Base-by-base conservation (phyloP, 139 green algal genomes). In the Asterochloris erici region DNA sequence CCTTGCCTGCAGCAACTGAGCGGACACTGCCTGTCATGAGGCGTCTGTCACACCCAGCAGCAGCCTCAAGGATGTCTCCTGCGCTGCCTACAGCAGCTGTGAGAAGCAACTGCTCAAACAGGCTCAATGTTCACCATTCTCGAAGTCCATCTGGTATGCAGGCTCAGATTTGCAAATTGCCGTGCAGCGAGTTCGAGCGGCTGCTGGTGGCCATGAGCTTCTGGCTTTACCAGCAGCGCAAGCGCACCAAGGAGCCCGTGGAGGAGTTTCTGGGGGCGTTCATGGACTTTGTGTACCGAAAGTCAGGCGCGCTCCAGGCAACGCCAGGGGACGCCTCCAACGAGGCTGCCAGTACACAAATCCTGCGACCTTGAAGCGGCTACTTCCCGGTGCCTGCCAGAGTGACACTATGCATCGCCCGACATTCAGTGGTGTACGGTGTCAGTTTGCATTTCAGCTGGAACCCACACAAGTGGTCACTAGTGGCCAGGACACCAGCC, bases 201-300 rank as follows among this genome's bases (percentile, higher is more conserved):
- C 77, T 96, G 68, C 84, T 96, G 64, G 80, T 95, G 61, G 90
- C 86, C 66, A 90, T 93, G 13, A 87, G 90, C 12, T 79, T 85
- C 78, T 85, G 89, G 81, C 83, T 93, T 61, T 91, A 90, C 79
- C 77, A 84, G 64, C 84, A 84, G 29, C 64, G 77, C 17, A 82
- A 81, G 82, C 81, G 54, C 28, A 54, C 38, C 38, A 83, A 61
- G 12, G 88, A 91, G 21, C 83, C 83, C 4, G 90, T 93, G 75
- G 90, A 93, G 70, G 90, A 94, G 78, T 93, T 89, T 69, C 86
- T 96, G 24, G 91, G 91, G 2, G 91, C 94, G 85, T 85, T 88
- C 74, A 84, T 96, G 84, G 91, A 96, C 79, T 83, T 80, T 16
- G 87, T 95, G 29, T 96, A 93, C 85, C 92, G 90, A 79, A 90